These are phyloP conservation scores for Laburnicola sp. DNA, from an alignment of 2,329 filamentous ascomycete genomes.

Conservation along the genomic window DNA sequence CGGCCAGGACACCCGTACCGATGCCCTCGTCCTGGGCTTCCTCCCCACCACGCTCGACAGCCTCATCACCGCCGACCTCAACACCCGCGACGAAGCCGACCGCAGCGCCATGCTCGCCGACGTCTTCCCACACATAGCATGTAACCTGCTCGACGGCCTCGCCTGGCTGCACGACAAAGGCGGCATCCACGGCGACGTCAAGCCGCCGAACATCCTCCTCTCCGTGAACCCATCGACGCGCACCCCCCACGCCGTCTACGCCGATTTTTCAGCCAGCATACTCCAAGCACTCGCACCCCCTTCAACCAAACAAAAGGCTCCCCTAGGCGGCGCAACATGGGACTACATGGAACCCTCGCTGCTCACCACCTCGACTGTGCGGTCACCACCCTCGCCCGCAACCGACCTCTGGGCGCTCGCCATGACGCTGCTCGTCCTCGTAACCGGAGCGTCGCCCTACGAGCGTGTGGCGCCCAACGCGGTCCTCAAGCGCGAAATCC, in stretches of 20 bases:
- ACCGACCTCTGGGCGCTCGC: conserved; percentile 52
- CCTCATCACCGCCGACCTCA: conserved; percentile 36
- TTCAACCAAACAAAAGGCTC: conserved; percentile 12
- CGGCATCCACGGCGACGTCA: conserved; percentile 52
- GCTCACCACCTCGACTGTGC: conserved; percentile 17
- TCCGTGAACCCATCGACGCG: conserved; percentile 13
- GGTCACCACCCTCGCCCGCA: conserved; percentile 36
- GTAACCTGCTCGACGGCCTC: conserved; percentile 46
- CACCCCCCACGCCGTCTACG: conserved; percentile 37
- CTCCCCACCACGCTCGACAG: conserved; percentile 40
- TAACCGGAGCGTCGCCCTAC: conserved; percentile 50
- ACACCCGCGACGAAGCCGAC: conserved; percentile 24
- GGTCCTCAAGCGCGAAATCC: conserved; percentile 49
- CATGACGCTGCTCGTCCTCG: conserved; percentile 49
- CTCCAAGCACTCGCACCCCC: not conserved
- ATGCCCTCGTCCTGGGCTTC: conserved; percentile 38
- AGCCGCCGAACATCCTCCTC: conserved; percentile 53
- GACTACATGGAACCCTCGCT: conserved; percentile 50
- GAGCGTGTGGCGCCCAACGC: conserved; percentile 45
- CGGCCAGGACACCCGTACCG: conserved; percentile 36
- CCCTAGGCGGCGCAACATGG: conserved; percentile 51
- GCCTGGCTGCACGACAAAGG: conserved; percentile 47
- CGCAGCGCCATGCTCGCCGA: conserved; percentile 43
- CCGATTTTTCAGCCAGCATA: conserved; percentile 49
- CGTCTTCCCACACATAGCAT: conserved; percentile 47